A percentile compares a stretch with the other conserved stretches of the same genome.
Evolutionary conservation across 345 rosid species (phyloP).

Genomic region (Zanthoxylum bungeanum): DNA sequence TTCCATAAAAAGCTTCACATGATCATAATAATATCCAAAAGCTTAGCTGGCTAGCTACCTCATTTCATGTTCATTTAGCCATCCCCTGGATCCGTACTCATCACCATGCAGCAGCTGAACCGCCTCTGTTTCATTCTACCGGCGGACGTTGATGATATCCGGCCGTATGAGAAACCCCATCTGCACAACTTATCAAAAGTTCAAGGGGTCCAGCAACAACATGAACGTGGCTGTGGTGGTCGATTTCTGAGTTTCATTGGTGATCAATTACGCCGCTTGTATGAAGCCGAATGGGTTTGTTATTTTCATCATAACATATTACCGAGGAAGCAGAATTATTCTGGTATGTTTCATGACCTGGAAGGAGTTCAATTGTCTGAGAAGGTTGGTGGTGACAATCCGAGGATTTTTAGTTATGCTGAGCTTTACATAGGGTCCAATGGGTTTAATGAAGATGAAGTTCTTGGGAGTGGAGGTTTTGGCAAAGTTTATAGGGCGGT

Average conservation of each 20-base stretch:
- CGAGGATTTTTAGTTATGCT: slow-evolving; percentile 83
- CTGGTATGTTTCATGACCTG: slow-evolving; percentile 51
- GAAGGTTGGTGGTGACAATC: slow-evolving; percentile 77
- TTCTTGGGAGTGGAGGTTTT: slow-evolving; percentile 94
- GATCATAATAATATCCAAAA: background rate
- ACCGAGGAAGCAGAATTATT: slow-evolving; percentile 13
- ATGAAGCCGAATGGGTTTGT: slow-evolving; percentile 40
- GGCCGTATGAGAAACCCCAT: slow-evolving; percentile 20
- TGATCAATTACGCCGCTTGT: slow-evolving; percentile 34
- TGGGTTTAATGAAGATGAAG: slow-evolving; percentile 60
- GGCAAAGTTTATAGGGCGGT: slow-evolving; percentile 77
- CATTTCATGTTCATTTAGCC: background rate
- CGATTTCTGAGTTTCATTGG: slow-evolving; percentile 40
- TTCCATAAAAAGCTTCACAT: too few relatives aligned
- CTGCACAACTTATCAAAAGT: slow-evolving; percentile 3
- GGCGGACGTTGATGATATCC: slow-evolving; percentile 46
- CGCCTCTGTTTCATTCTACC: slow-evolving; percentile 72
- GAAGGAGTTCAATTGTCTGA: slow-evolving; percentile 79
- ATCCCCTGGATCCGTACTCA: too few relatives aligned
- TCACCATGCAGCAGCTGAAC: slow-evolving; percentile 38
- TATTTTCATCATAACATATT: slow-evolving; percentile 23
- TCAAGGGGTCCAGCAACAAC: slow-evolving; percentile 21
- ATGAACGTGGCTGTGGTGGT: slow-evolving; percentile 45
- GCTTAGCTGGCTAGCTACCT: too few relatives aligned
- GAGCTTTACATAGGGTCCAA: slow-evolving; percentile 93